These are phyloP conservation scores for Ascoidea asiatica DNA, from an alignment of 805 yeast genomes.

Conservation along the genomic window DNA sequence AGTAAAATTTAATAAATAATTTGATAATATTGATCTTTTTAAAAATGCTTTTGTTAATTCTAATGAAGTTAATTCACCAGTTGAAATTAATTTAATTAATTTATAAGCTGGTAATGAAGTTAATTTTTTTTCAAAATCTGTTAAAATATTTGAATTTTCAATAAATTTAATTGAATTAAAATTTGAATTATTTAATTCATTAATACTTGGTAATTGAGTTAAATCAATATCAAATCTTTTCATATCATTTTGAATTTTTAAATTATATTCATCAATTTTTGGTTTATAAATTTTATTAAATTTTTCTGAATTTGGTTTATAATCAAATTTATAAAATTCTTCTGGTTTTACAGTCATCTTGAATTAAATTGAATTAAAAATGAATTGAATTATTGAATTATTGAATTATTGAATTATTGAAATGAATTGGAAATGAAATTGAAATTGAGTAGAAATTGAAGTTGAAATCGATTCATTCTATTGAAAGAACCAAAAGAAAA, in stretches of 20 bases:
- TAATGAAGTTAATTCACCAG: constrained; percentile 24
- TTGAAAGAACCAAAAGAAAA: too few relatives aligned
- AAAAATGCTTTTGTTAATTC: constrained; percentile 41
- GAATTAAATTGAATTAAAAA: too few relatives aligned
- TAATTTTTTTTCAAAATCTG: background rate
- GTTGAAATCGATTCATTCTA: too few relatives aligned
- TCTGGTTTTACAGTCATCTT: background rate
- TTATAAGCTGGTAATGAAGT: background rate
- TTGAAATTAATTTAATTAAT: background rate
- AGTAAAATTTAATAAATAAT: constrained; percentile 31
- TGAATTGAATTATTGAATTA: too few relatives aligned
- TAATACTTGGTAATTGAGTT: background rate
- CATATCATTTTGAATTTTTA: background rate
- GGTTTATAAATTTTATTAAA: background rate
- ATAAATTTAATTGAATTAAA: background rate
- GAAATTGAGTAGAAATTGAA: too few relatives aligned
- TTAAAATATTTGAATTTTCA: background rate
- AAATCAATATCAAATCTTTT: background rate
- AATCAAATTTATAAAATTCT: background rate
- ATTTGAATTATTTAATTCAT: background rate
- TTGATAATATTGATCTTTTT: constrained; percentile 45
- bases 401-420: too few relatives aligned
- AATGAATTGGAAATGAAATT: too few relatives aligned
- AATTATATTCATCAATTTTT: background rate
- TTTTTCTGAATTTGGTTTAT: background rate